Evolutionary conservation across 495 filamentous ascomycete genomes (phyloP), one percentile per base, ranked within the genome.

Genomic region (Neurospora terricola): DNA sequence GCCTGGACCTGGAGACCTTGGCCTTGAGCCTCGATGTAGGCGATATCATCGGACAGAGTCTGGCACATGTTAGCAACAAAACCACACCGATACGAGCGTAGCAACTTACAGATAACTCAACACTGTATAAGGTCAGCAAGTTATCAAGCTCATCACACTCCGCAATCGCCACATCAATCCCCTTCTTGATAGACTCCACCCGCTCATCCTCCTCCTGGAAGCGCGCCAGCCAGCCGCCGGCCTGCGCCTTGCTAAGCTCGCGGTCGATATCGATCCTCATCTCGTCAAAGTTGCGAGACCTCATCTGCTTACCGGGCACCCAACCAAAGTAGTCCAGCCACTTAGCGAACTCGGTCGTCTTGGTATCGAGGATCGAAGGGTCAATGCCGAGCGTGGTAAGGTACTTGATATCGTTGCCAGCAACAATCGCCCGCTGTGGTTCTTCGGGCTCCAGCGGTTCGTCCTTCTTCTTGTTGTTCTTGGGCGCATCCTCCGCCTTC

Each of bases 81-180:
- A 34, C 16, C 18, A 43, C 59, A 40, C 8, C 7, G 38, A 27
- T 11, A 71, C 40, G 27, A 39, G 48, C 8, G 54, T 8, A 34
- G 11, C 0, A 8, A 88, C 93, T 86, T 86, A 97, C 94, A 73
- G 93, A 93, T 69, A 99, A 83, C 82, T 99, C 96, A 9, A 97
- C 96, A 45, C 91, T 91, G 82, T 99, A 99, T 38, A 99, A 83
- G 1, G 94, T 98, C 66, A 99, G 82, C 59, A 98, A 83, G 72
- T 95, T 94, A 78, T 99, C 96, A 43, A 99, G 85, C 81, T 98
- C 94, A 71, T 99, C 96, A 76, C 96, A 98, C 82, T 99, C 96
- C 38, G 91, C 87, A 75, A 98, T 93, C 8, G 93, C 92, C 72
- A 90, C 88, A 78, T 98, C 95, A 43, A 99, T 91, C 70, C 97